Conservation (phyloP, 345 rosid genomes). For the Salix suchowensis region DNA sequence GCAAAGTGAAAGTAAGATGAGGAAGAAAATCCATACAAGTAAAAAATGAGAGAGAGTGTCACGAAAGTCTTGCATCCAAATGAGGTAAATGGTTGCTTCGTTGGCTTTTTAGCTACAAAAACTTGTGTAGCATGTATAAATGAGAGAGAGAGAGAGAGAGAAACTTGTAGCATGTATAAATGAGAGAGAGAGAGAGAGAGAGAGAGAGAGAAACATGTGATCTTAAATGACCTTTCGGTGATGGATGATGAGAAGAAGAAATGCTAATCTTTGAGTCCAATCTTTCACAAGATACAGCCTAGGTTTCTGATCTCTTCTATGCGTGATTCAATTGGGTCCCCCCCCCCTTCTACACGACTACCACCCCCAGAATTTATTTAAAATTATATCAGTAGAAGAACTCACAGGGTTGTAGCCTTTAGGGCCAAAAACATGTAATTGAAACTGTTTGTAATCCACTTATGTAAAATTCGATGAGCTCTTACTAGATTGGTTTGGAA, state of each 20-base stretch:
- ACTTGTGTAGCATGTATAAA: background rate
- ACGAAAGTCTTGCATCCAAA: conserved; percentile 28
- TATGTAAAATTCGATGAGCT: no score
- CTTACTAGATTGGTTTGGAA: no score
- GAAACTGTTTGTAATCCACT: no score
- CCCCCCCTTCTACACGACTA: background rate
- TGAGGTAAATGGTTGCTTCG: conserved; percentile 20
- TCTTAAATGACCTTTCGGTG: conserved; percentile 39
- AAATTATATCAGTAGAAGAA: no score
- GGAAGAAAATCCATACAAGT: conserved; percentile 4
- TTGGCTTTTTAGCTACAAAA: conserved; percentile 15
- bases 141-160: background rate
- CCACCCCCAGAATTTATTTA: background rate
- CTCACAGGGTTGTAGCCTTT: no score
- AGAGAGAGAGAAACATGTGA: conserved; percentile 38
- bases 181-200: background rate
- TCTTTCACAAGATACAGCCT: conserved; percentile 19
- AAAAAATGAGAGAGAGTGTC: conserved; percentile 23
- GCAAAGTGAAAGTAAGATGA: background rate
- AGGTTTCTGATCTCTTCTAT: background rate
- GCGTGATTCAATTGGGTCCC: background rate
- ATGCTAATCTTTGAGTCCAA: background rate
- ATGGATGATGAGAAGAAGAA: conserved; percentile 12
- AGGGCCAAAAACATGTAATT: no score
- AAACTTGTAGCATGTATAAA: background rate